Percentiles rank a stretch among this genome's conserved stretches.
These are phyloP conservation scores for Solanum paucissectum DNA, from an alignment of 257 asterid species.

Conservation along the genomic window DNA sequence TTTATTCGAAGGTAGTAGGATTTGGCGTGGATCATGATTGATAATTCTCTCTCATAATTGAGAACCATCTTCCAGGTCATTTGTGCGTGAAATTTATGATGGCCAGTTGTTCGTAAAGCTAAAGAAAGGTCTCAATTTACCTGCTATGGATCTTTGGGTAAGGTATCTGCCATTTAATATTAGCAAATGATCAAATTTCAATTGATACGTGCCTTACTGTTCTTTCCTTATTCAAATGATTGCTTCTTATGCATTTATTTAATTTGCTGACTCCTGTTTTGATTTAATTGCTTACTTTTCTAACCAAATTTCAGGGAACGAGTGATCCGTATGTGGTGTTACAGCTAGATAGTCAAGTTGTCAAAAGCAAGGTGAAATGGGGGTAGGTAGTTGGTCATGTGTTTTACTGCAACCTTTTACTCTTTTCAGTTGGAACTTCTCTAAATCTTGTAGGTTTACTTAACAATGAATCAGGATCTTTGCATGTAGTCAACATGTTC, in stretches of 20 bases:
- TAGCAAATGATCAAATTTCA: not conserved
- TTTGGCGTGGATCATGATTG: not conserved
- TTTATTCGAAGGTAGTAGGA: not conserved
- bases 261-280: not conserved
- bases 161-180: slow-evolving; percentile 5
- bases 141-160: slow-evolving; percentile 99
- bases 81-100: slow-evolving; percentile 83
- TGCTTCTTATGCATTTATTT: not conserved
- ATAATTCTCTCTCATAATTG: not conserved
- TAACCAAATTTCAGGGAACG: slow-evolving; percentile 58
- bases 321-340: slow-evolving; percentile 94
- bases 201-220: not conserved
- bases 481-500: not conserved
- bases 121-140: slow-evolving; percentile 66
- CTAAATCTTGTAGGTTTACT: not conserved
- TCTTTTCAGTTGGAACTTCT: not conserved
- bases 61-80: slow-evolving; percentile 42
- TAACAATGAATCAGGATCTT: not conserved
- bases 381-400: slow-evolving; percentile 49
- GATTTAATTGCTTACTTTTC: not conserved
- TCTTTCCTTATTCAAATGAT: not conserved
- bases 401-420: not conserved
- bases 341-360: slow-evolving; percentile 68
- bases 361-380: slow-evolving; percentile 89
- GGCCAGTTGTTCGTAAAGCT: slow-evolving; percentile 86